Conservation (phyloP, 495 filamentous ascomycete species). For the Aspergillus campestris region DNA sequence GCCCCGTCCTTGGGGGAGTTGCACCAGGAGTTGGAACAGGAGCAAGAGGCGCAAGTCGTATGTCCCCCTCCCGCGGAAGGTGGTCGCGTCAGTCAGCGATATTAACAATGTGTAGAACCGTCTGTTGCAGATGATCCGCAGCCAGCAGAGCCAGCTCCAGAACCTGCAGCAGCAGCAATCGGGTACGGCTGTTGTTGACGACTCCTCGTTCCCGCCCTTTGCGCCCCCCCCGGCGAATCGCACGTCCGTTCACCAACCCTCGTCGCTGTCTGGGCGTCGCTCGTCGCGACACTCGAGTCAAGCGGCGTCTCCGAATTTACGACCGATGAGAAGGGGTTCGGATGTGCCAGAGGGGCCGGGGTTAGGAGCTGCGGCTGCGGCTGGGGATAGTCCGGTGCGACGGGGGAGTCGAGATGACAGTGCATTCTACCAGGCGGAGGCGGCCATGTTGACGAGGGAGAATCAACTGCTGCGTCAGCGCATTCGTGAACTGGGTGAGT, state of each 20-base stretch:
- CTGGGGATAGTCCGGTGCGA: conserved; percentile 22
- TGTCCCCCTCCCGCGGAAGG: background rate
- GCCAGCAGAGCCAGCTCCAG: conserved; percentile 76
- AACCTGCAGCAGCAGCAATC: conserved; percentile 46
- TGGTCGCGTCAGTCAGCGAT: background rate
- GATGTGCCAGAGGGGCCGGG: conserved; percentile 23
- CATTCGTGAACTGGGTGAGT: conserved; percentile 64
- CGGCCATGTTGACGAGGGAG: conserved; percentile 74
- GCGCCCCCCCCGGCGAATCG: conserved; percentile 26
- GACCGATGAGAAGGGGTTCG: conserved; percentile 19
- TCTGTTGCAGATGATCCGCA: conserved; percentile 79
- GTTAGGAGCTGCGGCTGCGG: conserved; percentile 12
- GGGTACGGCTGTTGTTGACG: conserved; percentile 50
- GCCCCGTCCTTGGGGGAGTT: conserved; percentile 86
- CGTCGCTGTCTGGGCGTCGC: conserved; percentile 44
- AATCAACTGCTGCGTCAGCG: conserved; percentile 87
- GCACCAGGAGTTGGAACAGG: conserved; percentile 89
- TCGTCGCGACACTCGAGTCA: conserved; percentile 34
- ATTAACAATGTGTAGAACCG: conserved; percentile 54
- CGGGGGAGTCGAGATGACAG: conserved; percentile 62
- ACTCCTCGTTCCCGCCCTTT: conserved; percentile 41
- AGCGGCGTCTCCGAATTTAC: conserved; percentile 28
- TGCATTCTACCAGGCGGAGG: conserved; percentile 88
- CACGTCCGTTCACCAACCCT: conserved; percentile 23
- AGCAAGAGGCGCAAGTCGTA: conserved; percentile 92